A percentile compares a stretch with the other conserved stretches of the same genome.
Conservation (phyloP, 1,284 basidiomycete genomes). For the Hemileccinum hortonii region DNA sequence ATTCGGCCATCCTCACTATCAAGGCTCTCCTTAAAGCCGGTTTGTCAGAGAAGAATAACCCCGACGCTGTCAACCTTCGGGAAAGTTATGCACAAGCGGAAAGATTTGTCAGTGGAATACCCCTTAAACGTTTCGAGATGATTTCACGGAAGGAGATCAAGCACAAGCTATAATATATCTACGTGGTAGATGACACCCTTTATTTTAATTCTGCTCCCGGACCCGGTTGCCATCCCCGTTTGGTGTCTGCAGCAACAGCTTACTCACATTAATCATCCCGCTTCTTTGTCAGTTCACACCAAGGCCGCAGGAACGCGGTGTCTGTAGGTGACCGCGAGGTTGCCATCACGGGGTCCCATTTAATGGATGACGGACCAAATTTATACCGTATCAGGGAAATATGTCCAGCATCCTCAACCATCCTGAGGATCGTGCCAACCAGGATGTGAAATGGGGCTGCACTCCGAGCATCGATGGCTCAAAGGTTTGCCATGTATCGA, state of each 20-base stretch:
- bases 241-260: neutral
- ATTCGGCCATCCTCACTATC: conserved; percentile 49
- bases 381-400: neutral
- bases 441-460: neutral
- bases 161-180: conserved; percentile 51
- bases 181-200: neutral
- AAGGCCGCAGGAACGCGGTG: neutral
- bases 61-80: conserved; percentile 63
- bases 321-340: neutral
- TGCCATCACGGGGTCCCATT: neutral
- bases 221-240: neutral
- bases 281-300: neutral
- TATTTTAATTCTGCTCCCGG: neutral
- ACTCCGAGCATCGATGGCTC: conserved; percentile 46
- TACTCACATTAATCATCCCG: neutral
- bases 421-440: neutral
- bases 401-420: neutral
- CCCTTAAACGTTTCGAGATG: conserved; percentile 51
- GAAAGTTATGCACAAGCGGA: conserved; percentile 71
- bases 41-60: conserved; percentile 60
- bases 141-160: conserved; percentile 63
- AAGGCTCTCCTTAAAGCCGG: conserved; percentile 57
- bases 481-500: conserved; percentile 67
- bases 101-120: conserved; percentile 59
- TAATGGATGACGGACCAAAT: neutral